Base-by-base conservation (phyloP, 2,329 filamentous ascomycete genomes). In the Penicillium sp. region DNA sequence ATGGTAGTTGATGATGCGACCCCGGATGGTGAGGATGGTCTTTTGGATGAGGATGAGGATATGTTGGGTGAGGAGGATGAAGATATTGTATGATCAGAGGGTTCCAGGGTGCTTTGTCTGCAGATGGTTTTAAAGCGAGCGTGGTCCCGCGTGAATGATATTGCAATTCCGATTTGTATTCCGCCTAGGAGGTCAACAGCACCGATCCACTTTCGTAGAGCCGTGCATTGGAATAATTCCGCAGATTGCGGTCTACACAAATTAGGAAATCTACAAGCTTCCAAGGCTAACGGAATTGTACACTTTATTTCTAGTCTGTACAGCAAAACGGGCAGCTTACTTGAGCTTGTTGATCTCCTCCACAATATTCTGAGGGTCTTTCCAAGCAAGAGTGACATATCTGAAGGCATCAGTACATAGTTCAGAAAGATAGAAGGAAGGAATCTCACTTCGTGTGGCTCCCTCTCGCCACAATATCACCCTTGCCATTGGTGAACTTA, bases 371-470 rank as follows among this genome's bases (percentile, higher is more conserved):
- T 82, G 79, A 1, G 79, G 76, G 51, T 86, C 83, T 60, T 83
- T 84, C 78, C 80, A 85, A 3, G 83, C 83, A 18, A 79, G 58
- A 4, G 81, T 77, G 16, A 86, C 75, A 58, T 81, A 85, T 58
- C 79, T 81, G 38, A 41, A 18, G 2, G 4, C 1, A 43, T 57
- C 20, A 56, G 49, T 24, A 33, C 14, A 31, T 47, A 22, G 22
- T 14, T 10, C n/a, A 6, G 3, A 41, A n/a, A 2, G 2, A n/a
- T 16, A 27, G 11, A 5, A 27, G 13, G 6, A 4, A 22, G 20
- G 2, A 5, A 7, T n/a, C 73, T 63, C 65, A 83, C 76, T 88
- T 88, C 2, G 84, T 87, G 68, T 88, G 84, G 61, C 84, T 87
- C 3, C 84, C 84, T 52, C 84, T 74, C 2, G 84, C 84, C 48